Base-by-base conservation (phyloP, 2,329 filamentous ascomycete species). In the Diaporthe sp. region DNA sequence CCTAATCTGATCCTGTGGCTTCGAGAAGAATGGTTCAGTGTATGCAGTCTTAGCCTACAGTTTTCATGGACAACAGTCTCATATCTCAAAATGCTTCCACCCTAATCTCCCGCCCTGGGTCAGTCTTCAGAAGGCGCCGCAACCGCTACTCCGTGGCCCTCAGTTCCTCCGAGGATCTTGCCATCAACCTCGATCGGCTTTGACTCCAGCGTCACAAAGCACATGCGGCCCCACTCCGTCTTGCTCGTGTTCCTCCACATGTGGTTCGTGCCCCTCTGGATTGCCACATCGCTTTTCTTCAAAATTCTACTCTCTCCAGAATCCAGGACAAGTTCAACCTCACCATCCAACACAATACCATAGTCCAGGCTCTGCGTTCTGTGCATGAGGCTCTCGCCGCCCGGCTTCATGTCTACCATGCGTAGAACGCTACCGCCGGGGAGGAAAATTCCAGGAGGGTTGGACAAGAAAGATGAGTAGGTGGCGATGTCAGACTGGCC, bases 331-430 rank as follows among this genome's bases (percentile, higher is more conserved):
- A 88, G 81, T 77, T 88, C 86, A 53, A 89, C 78, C 77, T 84
- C 81, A 0, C 88, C 88, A 72, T 88, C 86, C 4, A 89, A 76
- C 15, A 89, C 84, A 25, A 88, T 81, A 0, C 87, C 87, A 73
- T 86, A 88, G 76, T 88, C 87, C 1, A 89, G 79, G 59, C 82
- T 85, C 59, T 85, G 81, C 0, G 87, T 88, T 7, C 87, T 83
- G 75, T 89, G 86, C 76, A 79, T 77, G 2, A 71, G 66, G 3
- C 70, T 70, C 63, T 63, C 42, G 2, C 53, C 58, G 1, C 71
- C 76, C 0, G 78, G 78, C 19, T 19, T 32, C 59, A 79, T 73
- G 72, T 79, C 77, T 3, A 79, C 75, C 15, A 76, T 61, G 12
- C 77, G 75, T 22, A 76, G 66, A 7, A 77, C 77, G 2, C 69